Evolutionary conservation across 257 asterid species (phyloP), one percentile per base, ranked within the genome.

Genomic region (Salvia miltiorrhiza): DNA sequence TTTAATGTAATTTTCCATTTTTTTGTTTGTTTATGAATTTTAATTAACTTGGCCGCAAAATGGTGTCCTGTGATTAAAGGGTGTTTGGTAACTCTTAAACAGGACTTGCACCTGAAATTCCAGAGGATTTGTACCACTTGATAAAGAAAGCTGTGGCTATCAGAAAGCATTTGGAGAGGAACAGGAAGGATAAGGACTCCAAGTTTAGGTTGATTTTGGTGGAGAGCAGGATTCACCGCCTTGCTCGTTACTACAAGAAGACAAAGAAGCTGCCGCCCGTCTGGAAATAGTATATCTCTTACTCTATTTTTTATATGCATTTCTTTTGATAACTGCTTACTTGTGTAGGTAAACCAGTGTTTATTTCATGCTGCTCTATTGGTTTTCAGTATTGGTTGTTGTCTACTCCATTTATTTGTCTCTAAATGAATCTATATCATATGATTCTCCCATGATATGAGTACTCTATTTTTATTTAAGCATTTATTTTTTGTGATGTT

Each of bases 81-180:
- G 2, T 45, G 62, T 37, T 35, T 45, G 12, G 3, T 56, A 3
- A 47, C 2, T 19, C 41, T 41, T 63, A 24, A 44, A 48, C 58
- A 88, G 97, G 88, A n/a, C 95, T 90, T 79, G 97, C 90, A 9
- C 97, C 97, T 16, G 94, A 90, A 85, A 88, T 90, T 74, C 97
- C 97, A 0, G 97, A 86, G 83, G 96, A 88, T 78, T 67, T 88
- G 67, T 90, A 90, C 71, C 94, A 86, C 72, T 71, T 90, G 86
- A 88, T 90, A 33, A 90, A 90, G 90, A 90, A 86, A 77, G 97
- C 95, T 0, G 97, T 90, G 7, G 96, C 97, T 1, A 86, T 90
- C 55, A 75, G 97, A 80, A 90, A 90, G 84, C 97, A 90, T 73
- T 76, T 90, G 84, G 96, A 90, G 79, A 86, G 97, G 81, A 90